Evolutionary conservation across 2,329 filamentous ascomycete genomes (phyloP), one percentile per base, ranked within the genome.

Genomic region (Plectosphaerella plurivora): DNA sequence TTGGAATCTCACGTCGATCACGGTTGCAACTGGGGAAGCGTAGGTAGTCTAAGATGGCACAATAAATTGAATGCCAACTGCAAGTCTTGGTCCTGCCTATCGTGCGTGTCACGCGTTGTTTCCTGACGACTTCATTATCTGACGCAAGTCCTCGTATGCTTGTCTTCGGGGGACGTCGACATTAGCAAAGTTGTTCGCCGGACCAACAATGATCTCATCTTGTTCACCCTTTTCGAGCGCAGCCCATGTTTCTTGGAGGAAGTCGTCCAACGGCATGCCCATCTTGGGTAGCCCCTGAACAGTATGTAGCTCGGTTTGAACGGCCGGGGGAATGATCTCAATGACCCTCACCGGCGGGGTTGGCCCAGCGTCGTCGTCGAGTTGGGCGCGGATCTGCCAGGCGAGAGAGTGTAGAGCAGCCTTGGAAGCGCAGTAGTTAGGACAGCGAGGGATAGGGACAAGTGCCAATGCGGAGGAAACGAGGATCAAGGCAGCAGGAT

Each of bases 351-450:
- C 54, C 9, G 73, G 65, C 3, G 55, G 53, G 11, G 61, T 18
- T 9, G 73, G 65, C 3, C 55, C 53, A 10, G 61, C 22, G n/a
- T 52, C 67, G 10, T 57, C 58, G 9, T 58, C 56, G 16, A 81
- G 64, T 60, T 77, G 69, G 50, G 73, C 65, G 6, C 75, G 66
- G 16, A 78, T 59, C 42, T 68, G 73, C 53, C 77, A 68, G 22
- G 70, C 59, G 49, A 78, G 77, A 5, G 67, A 66, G 57, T 79
- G 76, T 37, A 82, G 61, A 3, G 79, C 79, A 0, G 78, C 73
- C 59, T 82, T 83, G 11, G 74, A 74, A 2, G 76, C 76, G 50
- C 73, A 79, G 67, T 82, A 83, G 36, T 74, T 77, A 1, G 73
- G 70, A 58, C 75, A 70, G 0, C 66, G 63, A n/a, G 68, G 62